phyloP scores from a whole-genome alignment of 139 green algal genomes.

The Medakamo hakoo region DNA sequence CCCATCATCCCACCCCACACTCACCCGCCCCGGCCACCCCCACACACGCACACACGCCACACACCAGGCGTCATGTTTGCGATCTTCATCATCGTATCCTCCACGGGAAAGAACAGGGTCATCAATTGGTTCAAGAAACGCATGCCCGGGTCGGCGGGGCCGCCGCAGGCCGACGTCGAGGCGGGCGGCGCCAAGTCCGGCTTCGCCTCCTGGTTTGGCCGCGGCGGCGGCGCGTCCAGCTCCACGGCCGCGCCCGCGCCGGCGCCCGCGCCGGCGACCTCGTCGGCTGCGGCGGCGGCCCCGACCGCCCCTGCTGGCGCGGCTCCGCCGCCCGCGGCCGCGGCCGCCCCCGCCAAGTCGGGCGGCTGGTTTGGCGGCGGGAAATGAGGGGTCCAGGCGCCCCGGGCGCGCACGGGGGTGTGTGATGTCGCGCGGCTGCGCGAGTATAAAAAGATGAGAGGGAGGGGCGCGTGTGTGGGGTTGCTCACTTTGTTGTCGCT shows the following conservation, averaged over 20 bases:
- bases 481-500: too few species aligned
- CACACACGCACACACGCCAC: too few species aligned
- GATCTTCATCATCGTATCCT: background rate
- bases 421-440: too few species aligned
- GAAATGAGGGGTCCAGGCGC: background rate
- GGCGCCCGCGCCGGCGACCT: too few species aligned
- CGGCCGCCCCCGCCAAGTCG: background rate
- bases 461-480: too few species aligned
- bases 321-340: background rate
- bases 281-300: too few species aligned
- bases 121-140: background rate
- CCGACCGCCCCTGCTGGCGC: background rate
- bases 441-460: too few species aligned
- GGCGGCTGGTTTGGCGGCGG: background rate
- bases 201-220: background rate
- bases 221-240: background rate
- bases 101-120: background rate
- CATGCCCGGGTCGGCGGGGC: too few species aligned
- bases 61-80: background rate
- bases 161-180: background rate
- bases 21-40: too few species aligned
- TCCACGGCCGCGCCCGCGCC: too few species aligned
- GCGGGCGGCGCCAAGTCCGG: background rate
- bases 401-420: too few species aligned
- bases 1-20: background rate